Base-by-base conservation (phyloP, 345 rosid genomes). In the Salix koriyanagi region DNA sequence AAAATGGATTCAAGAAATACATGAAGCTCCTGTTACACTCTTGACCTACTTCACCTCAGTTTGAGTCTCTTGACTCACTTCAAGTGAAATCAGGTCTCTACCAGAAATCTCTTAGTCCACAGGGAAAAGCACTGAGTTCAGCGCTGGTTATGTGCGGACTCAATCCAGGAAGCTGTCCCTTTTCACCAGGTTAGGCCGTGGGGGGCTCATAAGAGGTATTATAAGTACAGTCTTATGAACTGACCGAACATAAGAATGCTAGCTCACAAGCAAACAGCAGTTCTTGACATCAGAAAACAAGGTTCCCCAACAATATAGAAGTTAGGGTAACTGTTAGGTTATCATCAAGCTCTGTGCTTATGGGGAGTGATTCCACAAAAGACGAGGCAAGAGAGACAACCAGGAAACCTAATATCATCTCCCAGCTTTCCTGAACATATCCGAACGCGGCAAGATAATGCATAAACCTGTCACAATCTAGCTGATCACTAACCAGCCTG, bases 241-340 rank as follows among this genome's bases (percentile, higher is more conserved):
- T 23, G 3, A 23, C 26, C 62, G 9, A 58, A 58, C 11, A 23
- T n/a, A n/a, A 58, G 64, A 23, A 23, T 58, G 64, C 15, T 58
- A 1, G 26, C 64, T 58, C 28, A 23, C 26, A 56, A 56, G 62
- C 26, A 56, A 19, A 25, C 26, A 36, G 4, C 52, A 54, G 12
- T 50, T 64, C 60, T 54, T 4, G 61, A 46, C 15, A 64, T 82
- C 75, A 79, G 74, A 82, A 76, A 23, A 95, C 84, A 77, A 90
- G 82, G 83, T 75, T 79, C 60, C 98, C 99, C 16, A 91, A 46
- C 44, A 90, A 70, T 10, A 91, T 69, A 71, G 91, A 90, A 64
- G 98, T 77, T 61, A 95, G 41, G 44, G 98, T 84, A 54, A 91
- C 84, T 4, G 97, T 95, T 69, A 95, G 98, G 81, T 95, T 95